These are phyloP conservation scores for Trichoderma semiorbis DNA, from an alignment of 2,329 filamentous ascomycete species.

Conservation along the genomic window DNA sequence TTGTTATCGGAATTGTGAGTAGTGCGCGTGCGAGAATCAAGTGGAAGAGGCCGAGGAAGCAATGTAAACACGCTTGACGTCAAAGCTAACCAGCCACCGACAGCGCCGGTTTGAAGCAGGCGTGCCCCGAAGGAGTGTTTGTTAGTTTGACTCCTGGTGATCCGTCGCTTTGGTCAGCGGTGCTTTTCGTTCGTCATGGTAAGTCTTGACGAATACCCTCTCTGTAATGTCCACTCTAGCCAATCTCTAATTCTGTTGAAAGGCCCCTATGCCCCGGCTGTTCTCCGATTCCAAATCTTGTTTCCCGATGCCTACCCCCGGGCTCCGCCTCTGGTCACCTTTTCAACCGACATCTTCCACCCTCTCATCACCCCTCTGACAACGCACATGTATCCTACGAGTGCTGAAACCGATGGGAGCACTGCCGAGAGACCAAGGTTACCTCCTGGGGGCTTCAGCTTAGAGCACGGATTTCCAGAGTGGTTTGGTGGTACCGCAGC, in stretches of 20 bases:
- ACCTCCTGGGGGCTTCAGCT: conserved; percentile 83
- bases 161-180: conserved; percentile 80
- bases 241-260: not conserved
- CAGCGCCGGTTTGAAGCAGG: conserved; percentile 76
- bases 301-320: conserved; percentile 79
- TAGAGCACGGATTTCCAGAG: conserved; percentile 83
- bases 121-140: conserved; percentile 82
- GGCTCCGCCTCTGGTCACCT: conserved; percentile 78
- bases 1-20: conserved; percentile 75
- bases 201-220: conserved; percentile 20
- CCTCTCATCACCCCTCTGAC: conserved; percentile 87
- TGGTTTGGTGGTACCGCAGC: conserved; percentile 70
- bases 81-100: conserved; percentile 23
- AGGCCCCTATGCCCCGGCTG: conserved; percentile 86
- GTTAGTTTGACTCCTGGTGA: conserved; percentile 80
- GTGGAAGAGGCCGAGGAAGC: not conserved
- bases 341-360: conserved; percentile 92
- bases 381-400: conserved; percentile 89
- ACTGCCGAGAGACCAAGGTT: conserved; percentile 79
- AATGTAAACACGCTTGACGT: conserved; percentile 7
- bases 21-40: not conserved
- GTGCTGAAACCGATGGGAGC: conserved; percentile 70
- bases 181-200: conserved; percentile 89
- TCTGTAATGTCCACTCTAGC: not conserved
- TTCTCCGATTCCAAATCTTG: conserved; percentile 85